Base-by-base conservation (phyloP, 768 basidiomycete species). In the Mycena epipterygia region DNA sequence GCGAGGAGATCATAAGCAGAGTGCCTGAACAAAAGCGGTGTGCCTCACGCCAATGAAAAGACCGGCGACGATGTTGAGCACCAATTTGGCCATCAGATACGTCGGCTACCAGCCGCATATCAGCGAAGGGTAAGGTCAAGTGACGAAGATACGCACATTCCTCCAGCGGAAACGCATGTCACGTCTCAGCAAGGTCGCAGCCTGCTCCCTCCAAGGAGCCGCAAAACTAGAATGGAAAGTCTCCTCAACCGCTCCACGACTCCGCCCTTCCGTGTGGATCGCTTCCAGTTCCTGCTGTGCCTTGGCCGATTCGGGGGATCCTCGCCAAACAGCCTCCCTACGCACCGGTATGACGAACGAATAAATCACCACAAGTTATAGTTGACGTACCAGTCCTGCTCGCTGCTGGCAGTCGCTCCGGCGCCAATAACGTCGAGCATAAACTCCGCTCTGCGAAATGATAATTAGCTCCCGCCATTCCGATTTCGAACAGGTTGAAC, bases 381-480 rank as follows among this genome's bases (percentile, higher is more conserved):
- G 27, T 29, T 14, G n/a, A 77, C 71, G 53, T 82, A 76, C 93
- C 93, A 95, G 67, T 93, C 85, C 29, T 79, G 79, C 17, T 73
- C 72, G 62, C 85, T 89, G 19, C 85, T 82, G 1, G 90, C 88
- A 1, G 91, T 90, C 1, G 89, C 89, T 3, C 93, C 93, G 30
- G 93, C 92, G 21, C 93, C 93, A 65, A 93, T 93, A 51, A 89
- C 91, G 30, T 91, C 89, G 23, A 94, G 85, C 84, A 90, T 89
- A 68, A 85, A 90, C 70, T 90, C 89, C 30, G 89, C 89, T 44
- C 89, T 89, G 51, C 0, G 35, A 46, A 33, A 61, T 42, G 60
- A 52, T n/a, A n/a, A n/a, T n/a, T 25, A 33, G 55, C 5, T 41
- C 46, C 17, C 13, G 9, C 17, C n/a, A n/a, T n/a, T n/a, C n/a